Conservation (phyloP, 2,329 filamentous ascomycete species). For the Diplocarpon rosae region DNA sequence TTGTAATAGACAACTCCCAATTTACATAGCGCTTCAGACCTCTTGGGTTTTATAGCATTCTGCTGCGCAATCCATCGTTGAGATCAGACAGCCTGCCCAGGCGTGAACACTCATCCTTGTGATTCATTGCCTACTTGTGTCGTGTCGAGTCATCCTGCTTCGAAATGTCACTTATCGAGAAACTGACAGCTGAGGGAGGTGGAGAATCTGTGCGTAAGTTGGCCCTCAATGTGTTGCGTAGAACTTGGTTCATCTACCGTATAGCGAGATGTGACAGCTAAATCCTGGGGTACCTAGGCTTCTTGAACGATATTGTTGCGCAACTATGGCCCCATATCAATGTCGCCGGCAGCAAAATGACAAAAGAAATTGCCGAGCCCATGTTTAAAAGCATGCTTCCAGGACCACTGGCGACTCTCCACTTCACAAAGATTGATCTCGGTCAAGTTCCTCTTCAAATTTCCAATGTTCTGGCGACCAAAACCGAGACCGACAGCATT, state of each 20-base stretch:
- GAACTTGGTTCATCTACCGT: neutral
- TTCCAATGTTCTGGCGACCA: slow-evolving; percentile 8
- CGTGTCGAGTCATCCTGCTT: neutral
- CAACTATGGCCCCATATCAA: slow-evolving; percentile 12
- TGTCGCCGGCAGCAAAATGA: slow-evolving; percentile 10
- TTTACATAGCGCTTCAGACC: too few relatives aligned
- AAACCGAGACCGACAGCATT: slow-evolving; percentile 6
- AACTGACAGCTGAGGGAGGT: slow-evolving; percentile 9
- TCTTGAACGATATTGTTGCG: slow-evolving; percentile 10
- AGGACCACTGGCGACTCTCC: slow-evolving; percentile 6
- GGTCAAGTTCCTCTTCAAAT: slow-evolving; percentile 6
- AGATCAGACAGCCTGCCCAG: too few relatives aligned
- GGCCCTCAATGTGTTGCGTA: neutral
- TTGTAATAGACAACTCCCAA: too few relatives aligned
- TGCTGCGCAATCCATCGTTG: too few relatives aligned
- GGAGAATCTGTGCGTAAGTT: slow-evolving; percentile 9
- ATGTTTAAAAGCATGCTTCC: slow-evolving; percentile 11
- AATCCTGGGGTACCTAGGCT: neutral
- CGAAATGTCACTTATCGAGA: slow-evolving; percentile 9
- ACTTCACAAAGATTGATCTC: slow-evolving; percentile 11
- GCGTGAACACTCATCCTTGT: neutral
- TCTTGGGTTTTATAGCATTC: too few relatives aligned
- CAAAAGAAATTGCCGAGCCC: slow-evolving; percentile 9
- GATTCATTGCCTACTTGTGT: neutral
- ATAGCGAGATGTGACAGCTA: neutral